Percentiles rank a stretch among this genome's conserved stretches.
These are phyloP conservation scores for Nannizzia gypsea DNA, from an alignment of 2,329 filamentous ascomycete genomes.

Conservation along the genomic window DNA sequence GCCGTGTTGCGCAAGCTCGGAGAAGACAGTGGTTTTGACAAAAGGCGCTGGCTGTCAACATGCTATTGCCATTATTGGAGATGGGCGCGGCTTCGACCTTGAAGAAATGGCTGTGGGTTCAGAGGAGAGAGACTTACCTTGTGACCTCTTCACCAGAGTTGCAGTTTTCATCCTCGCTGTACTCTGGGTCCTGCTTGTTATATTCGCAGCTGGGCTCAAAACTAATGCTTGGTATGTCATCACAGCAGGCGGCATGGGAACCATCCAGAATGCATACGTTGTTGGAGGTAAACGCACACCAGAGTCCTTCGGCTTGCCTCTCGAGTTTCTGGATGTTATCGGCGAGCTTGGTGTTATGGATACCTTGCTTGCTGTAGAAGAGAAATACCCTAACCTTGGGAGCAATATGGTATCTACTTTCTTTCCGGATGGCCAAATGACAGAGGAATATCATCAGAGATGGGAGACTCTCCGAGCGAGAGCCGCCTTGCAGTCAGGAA, in stretches of 20 bases:
- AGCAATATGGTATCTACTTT: conserved; percentile 19
- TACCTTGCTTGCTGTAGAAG: conserved; percentile 18
- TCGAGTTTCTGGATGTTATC: conserved; percentile 17
- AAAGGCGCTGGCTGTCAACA: conserved; percentile 33
- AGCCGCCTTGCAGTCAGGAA: neutral
- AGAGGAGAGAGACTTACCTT: neutral
- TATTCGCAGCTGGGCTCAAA: conserved; percentile 29
- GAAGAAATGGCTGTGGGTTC: conserved; percentile 31
- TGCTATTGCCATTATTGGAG: conserved; percentile 29
- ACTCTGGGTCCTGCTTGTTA: conserved; percentile 33
- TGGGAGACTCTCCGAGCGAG: neutral
- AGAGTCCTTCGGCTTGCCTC: conserved; percentile 22
- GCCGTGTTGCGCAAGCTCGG: conserved; percentile 24
- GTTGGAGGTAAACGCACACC: conserved; percentile 23
- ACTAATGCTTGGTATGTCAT: conserved; percentile 33
- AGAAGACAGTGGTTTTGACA: conserved; percentile 28
- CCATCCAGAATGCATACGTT: conserved; percentile 31
- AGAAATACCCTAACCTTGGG: conserved; percentile 19
- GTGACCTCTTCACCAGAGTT: neutral
- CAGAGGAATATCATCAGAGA: neutral
- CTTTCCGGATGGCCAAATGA: conserved; percentile 15
- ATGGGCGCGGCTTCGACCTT: conserved; percentile 28
- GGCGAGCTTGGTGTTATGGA: conserved; percentile 20
- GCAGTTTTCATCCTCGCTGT: conserved; percentile 17
- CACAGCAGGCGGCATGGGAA: conserved; percentile 31